A percentile compares a stretch with the other conserved stretches of the same genome.
Conservation (phyloP, 139 green algal species). For the Tetraselmis chui region DNA sequence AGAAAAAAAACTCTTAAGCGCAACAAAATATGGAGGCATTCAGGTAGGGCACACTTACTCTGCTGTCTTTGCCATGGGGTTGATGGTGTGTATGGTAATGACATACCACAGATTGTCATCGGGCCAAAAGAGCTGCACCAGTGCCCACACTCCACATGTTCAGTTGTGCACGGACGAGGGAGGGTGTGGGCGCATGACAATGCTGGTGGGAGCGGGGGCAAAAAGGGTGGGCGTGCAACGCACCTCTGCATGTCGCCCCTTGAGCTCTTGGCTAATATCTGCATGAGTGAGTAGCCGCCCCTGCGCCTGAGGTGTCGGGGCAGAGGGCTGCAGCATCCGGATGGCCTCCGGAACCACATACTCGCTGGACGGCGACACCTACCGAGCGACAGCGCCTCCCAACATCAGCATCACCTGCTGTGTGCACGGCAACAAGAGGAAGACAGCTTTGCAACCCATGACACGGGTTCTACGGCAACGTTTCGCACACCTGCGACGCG, state of each 20-base stretch:
- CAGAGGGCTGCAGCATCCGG: not conserved
- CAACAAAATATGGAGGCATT: not conserved
- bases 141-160: too few relatives aligned
- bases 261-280: constrained; percentile 57
- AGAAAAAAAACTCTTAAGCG: too few relatives aligned
- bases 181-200: not conserved
- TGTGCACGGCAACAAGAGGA: not conserved
- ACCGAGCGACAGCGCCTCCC: not conserved
- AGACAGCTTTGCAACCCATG: too few relatives aligned
- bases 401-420: not conserved
- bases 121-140: constrained; percentile 64
- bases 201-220: not conserved
- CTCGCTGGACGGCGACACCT: not conserved
- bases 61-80: not conserved
- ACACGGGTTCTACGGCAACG: too few relatives aligned
- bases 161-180: not conserved
- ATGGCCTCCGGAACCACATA: not conserved
- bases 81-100: constrained; percentile 23
- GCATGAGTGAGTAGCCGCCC: constrained; percentile 42
- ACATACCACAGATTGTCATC: constrained; percentile 80
- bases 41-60: not conserved
- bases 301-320: constrained; percentile 17
- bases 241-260: constrained; percentile 61
- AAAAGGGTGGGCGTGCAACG: too few relatives aligned
- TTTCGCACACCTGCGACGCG: too few relatives aligned